phyloP scores from a whole-genome alignment of 2,329 filamentous ascomycete genomes.

The Xylariomycetidae sp. region DNA sequence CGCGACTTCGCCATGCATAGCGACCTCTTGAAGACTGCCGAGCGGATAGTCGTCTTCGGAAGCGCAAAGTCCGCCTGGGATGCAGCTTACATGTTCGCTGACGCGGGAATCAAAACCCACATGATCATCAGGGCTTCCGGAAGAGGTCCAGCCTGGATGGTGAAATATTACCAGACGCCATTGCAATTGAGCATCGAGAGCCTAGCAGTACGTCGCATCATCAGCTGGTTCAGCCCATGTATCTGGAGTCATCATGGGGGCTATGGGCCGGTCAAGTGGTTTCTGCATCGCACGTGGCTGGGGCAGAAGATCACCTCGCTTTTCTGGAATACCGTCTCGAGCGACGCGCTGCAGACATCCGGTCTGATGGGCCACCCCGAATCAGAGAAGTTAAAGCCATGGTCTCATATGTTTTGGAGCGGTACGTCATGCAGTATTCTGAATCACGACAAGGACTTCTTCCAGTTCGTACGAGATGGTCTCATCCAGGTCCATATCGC shows the following conservation, averaged over 20 bases:
- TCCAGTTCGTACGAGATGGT: conserved; percentile 46
- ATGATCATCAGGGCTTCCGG: conserved; percentile 50
- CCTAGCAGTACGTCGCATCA: conserved; percentile 38
- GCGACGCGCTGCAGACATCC: conserved; percentile 1
- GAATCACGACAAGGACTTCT: conserved; percentile 53
- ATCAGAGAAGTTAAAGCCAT: conserved; percentile 37
- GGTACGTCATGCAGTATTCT: conserved; percentile 52
- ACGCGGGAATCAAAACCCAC: conserved; percentile 44
- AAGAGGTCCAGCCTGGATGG: conserved; percentile 47
- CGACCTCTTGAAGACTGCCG: conserved; percentile 26
- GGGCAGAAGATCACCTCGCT: conserved; percentile 1
- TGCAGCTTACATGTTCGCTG: conserved; percentile 50
- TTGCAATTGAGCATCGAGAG: conserved; percentile 41
- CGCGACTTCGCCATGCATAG: conserved; percentile 36
- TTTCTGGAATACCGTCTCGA: conserved; percentile 5
- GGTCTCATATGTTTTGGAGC: conserved; percentile 44
- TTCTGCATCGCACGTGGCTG: conserved; percentile 4
- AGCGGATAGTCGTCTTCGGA: conserved; percentile 47
- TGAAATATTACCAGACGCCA: conserved; percentile 41
- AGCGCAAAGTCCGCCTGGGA: conserved; percentile 59
- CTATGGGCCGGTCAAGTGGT: conserved; percentile 19
- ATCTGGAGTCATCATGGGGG: conserved; percentile 1
- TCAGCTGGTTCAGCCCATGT: conserved; percentile 35
- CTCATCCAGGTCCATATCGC: conserved; percentile 49
- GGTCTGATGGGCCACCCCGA: conserved; percentile 1